phyloP scores from a whole-genome alignment of 2,329 filamentous ascomycete species.

The Eutypella sp. region DNA sequence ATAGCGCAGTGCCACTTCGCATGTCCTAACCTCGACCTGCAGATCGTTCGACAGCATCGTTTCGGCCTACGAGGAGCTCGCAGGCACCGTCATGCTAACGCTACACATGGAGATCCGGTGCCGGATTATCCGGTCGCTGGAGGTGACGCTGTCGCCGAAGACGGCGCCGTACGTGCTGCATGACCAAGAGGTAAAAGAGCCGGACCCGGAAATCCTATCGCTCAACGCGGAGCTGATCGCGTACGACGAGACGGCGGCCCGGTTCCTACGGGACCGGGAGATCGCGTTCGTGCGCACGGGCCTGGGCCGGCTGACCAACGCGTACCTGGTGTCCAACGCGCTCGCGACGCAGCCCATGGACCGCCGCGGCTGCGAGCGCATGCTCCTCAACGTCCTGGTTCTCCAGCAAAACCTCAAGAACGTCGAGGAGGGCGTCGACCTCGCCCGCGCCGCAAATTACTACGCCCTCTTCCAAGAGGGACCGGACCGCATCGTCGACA shows the following conservation, averaged over 20 bases:
- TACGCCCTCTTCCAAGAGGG: slow-evolving; percentile 64
- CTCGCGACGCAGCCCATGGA: slow-evolving; percentile 78
- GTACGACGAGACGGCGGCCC: slow-evolving; percentile 77
- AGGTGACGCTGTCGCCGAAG: slow-evolving; percentile 55
- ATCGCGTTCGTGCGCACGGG: slow-evolving; percentile 71
- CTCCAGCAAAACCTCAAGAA: slow-evolving; percentile 96
- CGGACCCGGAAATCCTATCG: slow-evolving; percentile 73
- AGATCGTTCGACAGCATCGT: slow-evolving; percentile 85
- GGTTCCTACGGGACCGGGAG: slow-evolving; percentile 67
- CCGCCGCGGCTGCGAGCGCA: slow-evolving; percentile 71
- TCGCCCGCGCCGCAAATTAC: slow-evolving; percentile 61
- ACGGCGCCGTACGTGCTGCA: slow-evolving; percentile 57
- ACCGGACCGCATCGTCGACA: slow-evolving; percentile 58
- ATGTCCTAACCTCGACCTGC: no score
- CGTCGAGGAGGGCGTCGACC: slow-evolving; percentile 66
- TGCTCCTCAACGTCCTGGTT: slow-evolving; percentile 91
- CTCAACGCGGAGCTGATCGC: slow-evolving; percentile 81
- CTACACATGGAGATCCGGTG: slow-evolving; percentile 86
- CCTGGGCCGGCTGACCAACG: slow-evolving; percentile 72
- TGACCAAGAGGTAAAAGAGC: slow-evolving; percentile 70
- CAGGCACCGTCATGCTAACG: slow-evolving; percentile 72
- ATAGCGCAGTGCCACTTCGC: no score
- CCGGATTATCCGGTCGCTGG: slow-evolving; percentile 76
- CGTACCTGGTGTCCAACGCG: slow-evolving; percentile 69
- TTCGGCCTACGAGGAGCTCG: slow-evolving; percentile 75